Evolutionary conservation across 129 eudicot species (phyloP).

Genomic region (Flaveria bidentis): DNA sequence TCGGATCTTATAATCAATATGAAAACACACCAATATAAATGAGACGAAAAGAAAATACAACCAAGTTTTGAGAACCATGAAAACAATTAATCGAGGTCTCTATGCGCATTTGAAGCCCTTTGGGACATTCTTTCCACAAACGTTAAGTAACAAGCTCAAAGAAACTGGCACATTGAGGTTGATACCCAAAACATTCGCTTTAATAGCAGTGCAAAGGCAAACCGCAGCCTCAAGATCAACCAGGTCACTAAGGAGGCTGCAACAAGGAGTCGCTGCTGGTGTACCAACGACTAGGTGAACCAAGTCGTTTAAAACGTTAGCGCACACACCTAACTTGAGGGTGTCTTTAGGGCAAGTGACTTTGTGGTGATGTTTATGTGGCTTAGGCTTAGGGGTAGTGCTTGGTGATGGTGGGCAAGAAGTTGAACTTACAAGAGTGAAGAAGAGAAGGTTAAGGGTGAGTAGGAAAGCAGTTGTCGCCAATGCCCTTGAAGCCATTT

Average conservation of each 20-base stretch:
- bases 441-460: constrained; percentile 51
- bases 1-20: background rate
- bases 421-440: constrained; percentile 52
- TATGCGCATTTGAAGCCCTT: constrained; percentile 49
- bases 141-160: constrained; percentile 61
- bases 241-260: constrained; percentile 61
- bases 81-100: constrained; percentile 17
- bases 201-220: constrained; percentile 88
- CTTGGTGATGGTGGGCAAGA: constrained; percentile 45
- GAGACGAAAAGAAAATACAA: background rate
- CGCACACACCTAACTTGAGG: constrained; percentile 63
- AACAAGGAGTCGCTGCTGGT: constrained; percentile 70
- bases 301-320: constrained; percentile 44
- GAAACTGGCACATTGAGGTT: constrained; percentile 59
- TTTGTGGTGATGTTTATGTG: constrained; percentile 26
- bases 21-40: constrained; percentile 3
- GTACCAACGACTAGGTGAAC: constrained; percentile 47
- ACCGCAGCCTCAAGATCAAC: constrained; percentile 85
- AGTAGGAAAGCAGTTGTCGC: constrained; percentile 50
- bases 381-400: constrained; percentile 16
- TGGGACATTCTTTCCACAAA: constrained; percentile 69
- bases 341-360: constrained; percentile 59
- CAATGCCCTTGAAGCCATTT: constrained; percentile 45
- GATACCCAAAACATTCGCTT: constrained; percentile 66
- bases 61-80: constrained; percentile 22